Percentiles rank a stretch among this genome's conserved stretches.
These are phyloP conservation scores for Salvia rosmarinus DNA, from an alignment of 257 asterid species.

Conservation along the genomic window DNA sequence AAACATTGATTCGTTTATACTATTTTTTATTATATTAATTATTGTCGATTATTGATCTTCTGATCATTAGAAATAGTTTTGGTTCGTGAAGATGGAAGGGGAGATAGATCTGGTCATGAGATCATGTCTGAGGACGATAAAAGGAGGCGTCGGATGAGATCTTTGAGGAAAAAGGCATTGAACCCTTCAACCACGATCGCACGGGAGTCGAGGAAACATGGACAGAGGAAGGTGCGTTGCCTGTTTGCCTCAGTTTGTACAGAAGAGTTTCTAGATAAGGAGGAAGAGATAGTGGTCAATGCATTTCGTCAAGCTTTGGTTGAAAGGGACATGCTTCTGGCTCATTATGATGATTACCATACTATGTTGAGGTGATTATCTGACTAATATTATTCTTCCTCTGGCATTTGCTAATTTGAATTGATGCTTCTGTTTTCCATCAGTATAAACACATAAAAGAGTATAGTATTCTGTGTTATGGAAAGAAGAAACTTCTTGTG, in stretches of 20 bases:
- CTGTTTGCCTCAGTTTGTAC: constrained; percentile 69
- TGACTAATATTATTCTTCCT: constrained; percentile 11
- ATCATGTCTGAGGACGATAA: constrained; percentile 46
- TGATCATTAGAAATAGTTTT: constrained; percentile 28
- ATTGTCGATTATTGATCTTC: neutral
- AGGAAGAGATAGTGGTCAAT: constrained; percentile 73
- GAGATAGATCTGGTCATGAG: constrained; percentile 42
- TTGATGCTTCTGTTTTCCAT: neutral
- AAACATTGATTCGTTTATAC: constrained; percentile 3
- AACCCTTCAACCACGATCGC: constrained; percentile 39
- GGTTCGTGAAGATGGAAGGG: constrained; percentile 41
- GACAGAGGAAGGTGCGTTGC: constrained; percentile 57
- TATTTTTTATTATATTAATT: neutral
- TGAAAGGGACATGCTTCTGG: constrained; percentile 71
- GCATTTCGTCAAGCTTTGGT: constrained; percentile 64
- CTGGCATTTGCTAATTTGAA: neutral
- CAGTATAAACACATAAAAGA: neutral
- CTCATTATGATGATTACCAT: constrained; percentile 86
- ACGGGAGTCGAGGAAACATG: constrained; percentile 34
- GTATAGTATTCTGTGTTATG: neutral
- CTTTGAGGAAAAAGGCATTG: constrained; percentile 49
- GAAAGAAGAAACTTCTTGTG: neutral
- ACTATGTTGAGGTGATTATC: constrained; percentile 64
- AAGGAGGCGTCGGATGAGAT: constrained; percentile 50
- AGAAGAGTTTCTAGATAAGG: constrained; percentile 72